These are phyloP conservation scores for Neurospora intermedia DNA, from an alignment of 495 filamentous ascomycete genomes.

Conservation along the genomic window DNA sequence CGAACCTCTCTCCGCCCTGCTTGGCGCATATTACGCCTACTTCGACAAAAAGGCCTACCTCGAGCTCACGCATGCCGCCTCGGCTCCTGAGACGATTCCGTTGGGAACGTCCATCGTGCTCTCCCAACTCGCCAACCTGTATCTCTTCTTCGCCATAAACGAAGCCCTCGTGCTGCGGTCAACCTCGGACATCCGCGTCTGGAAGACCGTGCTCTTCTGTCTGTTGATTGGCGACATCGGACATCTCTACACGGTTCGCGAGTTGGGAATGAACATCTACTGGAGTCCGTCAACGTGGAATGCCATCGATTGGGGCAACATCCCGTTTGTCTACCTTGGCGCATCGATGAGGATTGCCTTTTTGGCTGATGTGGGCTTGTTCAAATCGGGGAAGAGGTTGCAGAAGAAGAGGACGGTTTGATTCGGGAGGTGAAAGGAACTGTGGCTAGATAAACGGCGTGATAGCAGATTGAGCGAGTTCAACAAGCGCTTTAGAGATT, in stretches of 20 bases:
- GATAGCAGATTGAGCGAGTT: no score
- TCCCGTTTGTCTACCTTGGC: conserved; percentile 51
- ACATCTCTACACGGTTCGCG: conserved; percentile 48
- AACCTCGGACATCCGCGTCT: conserved; percentile 50
- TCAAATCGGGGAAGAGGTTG: conserved; percentile 7
- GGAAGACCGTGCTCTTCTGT: conserved; percentile 49
- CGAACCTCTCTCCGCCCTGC: conserved; percentile 54
- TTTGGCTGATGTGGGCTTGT: conserved; percentile 40
- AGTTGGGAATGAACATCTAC: conserved; percentile 43
- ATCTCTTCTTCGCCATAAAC: conserved; percentile 56
- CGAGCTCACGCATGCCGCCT: conserved; percentile 37
- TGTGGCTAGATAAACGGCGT: neutral
- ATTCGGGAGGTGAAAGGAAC: neutral
- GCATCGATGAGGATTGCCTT: conserved; percentile 46
- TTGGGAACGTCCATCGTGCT: conserved; percentile 43
- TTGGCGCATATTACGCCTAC: conserved; percentile 53
- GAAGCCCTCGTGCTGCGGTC: conserved; percentile 57
- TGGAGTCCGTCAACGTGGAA: conserved; percentile 50
- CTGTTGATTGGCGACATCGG: conserved; percentile 58
- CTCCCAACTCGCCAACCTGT: conserved; percentile 54
- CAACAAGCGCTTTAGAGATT: neutral
- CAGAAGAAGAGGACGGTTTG: conserved; percentile 12
- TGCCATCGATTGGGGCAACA: conserved; percentile 54
- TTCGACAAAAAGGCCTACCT: conserved; percentile 48
- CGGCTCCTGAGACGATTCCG: conserved; percentile 29